Evolutionary conservation across 192 early-diverging fungal species (phyloP), one percentile per base, ranked within the genome.

Genomic region (Rhizoclosmatium globosum): DNA sequence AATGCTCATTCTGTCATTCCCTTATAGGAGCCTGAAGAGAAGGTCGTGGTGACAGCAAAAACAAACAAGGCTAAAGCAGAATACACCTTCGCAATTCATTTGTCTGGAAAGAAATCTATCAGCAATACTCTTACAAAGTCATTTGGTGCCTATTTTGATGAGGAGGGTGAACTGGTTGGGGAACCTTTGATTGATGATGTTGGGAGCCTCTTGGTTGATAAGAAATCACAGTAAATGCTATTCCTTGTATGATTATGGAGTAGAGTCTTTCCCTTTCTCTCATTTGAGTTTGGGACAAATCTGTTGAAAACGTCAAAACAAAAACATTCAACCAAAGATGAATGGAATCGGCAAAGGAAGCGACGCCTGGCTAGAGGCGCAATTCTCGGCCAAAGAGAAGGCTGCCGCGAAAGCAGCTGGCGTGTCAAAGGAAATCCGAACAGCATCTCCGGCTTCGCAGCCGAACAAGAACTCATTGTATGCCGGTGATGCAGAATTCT

Each of bases 131-230:
- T 84, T 2, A 61, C 53, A 23, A 78, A 78, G 48, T 64, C 60
- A 15, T 76, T 87, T 74, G 85, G 85, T 17, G 68, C 43, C 7
- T 87, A 68, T 23, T 85, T 82, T 76, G 85, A 87, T 61, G 83
- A 80, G 19, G 81, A 82, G 21, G 85, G 85, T 2, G 71, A 79
- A 48, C 77, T 87, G 2, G 78, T 71, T 11, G 67, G 81, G 2
- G 68, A 76, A 1, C 70, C 44, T 0, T 65, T 87, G 15, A 31
- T 23, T 0, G n/a, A 39, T 9, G 81, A 84, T 59, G 64, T 87
- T 15, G 19, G 61, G 42, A 75, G 39, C 23, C 61, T 82, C 13
- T 42, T 74, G 21, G 60, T 62, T 9, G 72, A 74, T 44, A 74
- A 74, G 38, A 74, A 74, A 44, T 62, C 58, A 4, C 38, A 74